Evolutionary conservation across 2,329 filamentous ascomycete species (phyloP), one percentile per base, ranked within the genome.

Genomic region (Alternaria sp.): DNA sequence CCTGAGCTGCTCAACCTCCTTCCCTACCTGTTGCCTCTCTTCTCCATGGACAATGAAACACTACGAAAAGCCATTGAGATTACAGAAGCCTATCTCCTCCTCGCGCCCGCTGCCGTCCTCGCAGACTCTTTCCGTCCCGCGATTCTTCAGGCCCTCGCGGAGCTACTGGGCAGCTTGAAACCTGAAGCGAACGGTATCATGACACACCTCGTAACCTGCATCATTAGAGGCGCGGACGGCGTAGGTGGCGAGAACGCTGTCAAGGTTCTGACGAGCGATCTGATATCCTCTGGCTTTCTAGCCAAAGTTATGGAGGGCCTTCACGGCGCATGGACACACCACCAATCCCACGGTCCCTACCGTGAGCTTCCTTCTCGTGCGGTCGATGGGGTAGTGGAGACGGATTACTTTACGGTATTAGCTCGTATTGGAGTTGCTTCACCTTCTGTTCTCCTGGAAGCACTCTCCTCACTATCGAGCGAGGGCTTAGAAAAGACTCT

Each of bases 341-440:
- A 92, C 69, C 90, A 96, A 75, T 92, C 91, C 0, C 92, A 91
- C 0, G 94, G 95, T 0, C 94, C 94, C 0, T 91, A 77, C 36
- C 71, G 72, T 16, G 74, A 92, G 71, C 86, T 86, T 27, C 91
- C 86, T 67, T 84, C 87, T 20, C 86, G 89, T 41, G 86, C 87
- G 30, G 86, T 97, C 34, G 90, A 90, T 69, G 88, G 89, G 12
- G 85, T 93, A 11, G 89, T 92, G 1, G 89, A 97, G 73, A 91
- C 91, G 0, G 92, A 97, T 74, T 97, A 97, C 76, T 91, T 97
- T 73, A 87, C 88, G 5, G 88, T 98, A 2, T 84, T 99, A 2
- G 90, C 92, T 2, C 90, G 94, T 1, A 85, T 98, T 16, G 87
- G 90, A 0, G 81, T 97, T 2, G 89, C 89, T 1, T 90, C 91